A percentile compares a stretch with the other conserved stretches of the same genome.
Conservation (phyloP, 495 filamentous ascomycete species). For the Aspergillus carlsbadensis region DNA sequence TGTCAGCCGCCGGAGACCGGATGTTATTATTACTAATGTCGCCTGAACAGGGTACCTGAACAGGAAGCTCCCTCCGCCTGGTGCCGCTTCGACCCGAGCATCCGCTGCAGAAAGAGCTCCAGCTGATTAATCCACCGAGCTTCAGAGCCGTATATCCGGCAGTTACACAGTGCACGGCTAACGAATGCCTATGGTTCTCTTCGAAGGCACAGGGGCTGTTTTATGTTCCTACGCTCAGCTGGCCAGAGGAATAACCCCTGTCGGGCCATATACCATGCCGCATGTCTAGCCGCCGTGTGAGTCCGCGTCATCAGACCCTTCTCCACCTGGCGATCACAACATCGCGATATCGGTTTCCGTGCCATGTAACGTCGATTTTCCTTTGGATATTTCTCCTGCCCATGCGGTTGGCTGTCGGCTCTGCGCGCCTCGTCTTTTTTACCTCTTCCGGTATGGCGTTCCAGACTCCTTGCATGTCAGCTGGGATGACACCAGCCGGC, state of each 20-base stretch:
- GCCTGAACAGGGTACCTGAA: slow-evolving; percentile 9
- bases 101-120: slow-evolving; percentile 1
- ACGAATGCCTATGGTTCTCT: neutral
- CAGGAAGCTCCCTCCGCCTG: slow-evolving; percentile 20
- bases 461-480: neutral
- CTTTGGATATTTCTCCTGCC: neutral
- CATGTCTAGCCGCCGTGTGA: neutral
- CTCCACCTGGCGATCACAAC: slow-evolving; percentile 1
- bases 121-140: neutral
- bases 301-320: neutral
- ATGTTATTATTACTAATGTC: slow-evolving; percentile 1
- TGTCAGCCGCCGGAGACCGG: neutral
- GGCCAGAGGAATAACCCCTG: neutral
- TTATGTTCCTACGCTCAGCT: too few species aligned
- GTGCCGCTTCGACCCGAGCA: slow-evolving; percentile 14
- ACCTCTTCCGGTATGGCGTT: slow-evolving; percentile 12
- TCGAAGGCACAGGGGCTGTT: neutral
- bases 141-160: slow-evolving; percentile 17
- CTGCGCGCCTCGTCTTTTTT: slow-evolving; percentile 11
- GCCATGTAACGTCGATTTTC: neutral
- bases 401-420: neutral
- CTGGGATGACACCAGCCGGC: too few species aligned
- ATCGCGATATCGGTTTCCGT: neutral
- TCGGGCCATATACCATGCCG: neutral
- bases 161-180: neutral